phyloP scores from a whole-genome alignment of 768 basidiomycete genomes.

The Dictyophora rubrovolvata region DNA sequence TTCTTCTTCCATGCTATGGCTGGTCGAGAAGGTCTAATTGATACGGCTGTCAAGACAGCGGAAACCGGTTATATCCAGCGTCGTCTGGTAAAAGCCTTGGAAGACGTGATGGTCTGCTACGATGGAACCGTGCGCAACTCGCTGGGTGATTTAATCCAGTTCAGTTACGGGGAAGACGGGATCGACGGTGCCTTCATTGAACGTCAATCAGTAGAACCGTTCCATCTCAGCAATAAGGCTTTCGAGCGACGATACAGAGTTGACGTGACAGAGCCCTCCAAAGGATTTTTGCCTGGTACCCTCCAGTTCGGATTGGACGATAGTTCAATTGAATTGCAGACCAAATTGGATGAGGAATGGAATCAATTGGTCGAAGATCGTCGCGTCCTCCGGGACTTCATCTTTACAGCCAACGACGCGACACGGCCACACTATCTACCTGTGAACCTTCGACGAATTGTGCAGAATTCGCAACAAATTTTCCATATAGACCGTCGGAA shows the following conservation, averaged over 20 bases:
- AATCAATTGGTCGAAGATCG: slow-evolving; percentile 61
- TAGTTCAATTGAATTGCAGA: slow-evolving; percentile 72
- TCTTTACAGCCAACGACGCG: slow-evolving; percentile 71
- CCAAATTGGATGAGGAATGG: slow-evolving; percentile 73
- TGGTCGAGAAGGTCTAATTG: slow-evolving; percentile 96
- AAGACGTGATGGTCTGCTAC: slow-evolving; percentile 96
- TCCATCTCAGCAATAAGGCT: slow-evolving; percentile 65
- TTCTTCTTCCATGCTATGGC: slow-evolving; percentile 99
- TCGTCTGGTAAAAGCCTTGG: slow-evolving; percentile 93
- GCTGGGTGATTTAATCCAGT: slow-evolving; percentile 90
- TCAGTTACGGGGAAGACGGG: slow-evolving; percentile 96
- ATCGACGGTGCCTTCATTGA: slow-evolving; percentile 99
- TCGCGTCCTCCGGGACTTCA: slow-evolving; percentile 62
- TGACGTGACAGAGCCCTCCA: slow-evolving; percentile 76
- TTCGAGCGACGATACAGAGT: slow-evolving; percentile 94
- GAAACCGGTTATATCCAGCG: slow-evolving; percentile 99
- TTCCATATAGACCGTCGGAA: slow-evolving; percentile 95
- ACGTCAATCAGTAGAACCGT: slow-evolving; percentile 87
- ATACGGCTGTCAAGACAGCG: slow-evolving; percentile 99
- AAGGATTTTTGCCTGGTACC: slow-evolving; percentile 69
- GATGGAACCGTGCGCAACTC: slow-evolving; percentile 98
- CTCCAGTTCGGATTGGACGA: slow-evolving; percentile 86
- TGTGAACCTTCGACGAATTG: slow-evolving; percentile 90
- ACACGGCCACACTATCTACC: slow-evolving; percentile 77
- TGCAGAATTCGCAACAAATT: slow-evolving; percentile 91